These are phyloP conservation scores for Comarum palustre DNA, from an alignment of 306 rosid species.

Conservation along the genomic window DNA sequence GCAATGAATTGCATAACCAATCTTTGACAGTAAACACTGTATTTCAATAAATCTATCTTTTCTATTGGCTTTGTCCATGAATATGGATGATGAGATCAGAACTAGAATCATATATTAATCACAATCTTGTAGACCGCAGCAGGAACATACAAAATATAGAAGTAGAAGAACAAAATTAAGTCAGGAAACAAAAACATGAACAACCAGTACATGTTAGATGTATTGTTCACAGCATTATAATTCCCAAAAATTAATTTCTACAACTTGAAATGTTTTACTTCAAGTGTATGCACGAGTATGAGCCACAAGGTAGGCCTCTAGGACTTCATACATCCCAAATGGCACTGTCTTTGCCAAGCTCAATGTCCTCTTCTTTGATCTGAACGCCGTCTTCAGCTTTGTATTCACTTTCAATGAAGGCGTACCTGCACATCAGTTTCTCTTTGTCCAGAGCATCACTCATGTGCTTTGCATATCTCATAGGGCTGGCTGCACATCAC, in stretches of 20 bases:
- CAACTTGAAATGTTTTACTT: neutral
- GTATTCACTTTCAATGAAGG: conserved; percentile 38
- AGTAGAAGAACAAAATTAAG: neutral
- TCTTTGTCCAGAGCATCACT: conserved; percentile 43
- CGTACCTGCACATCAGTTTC: conserved; percentile 31
- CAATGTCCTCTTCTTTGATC: conserved; percentile 38
- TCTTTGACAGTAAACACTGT: too few relatives aligned
- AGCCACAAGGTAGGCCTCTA: conserved; percentile 45
- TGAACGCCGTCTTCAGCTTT: conserved; percentile 31
- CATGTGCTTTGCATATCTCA: conserved; percentile 34
- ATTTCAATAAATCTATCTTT: too few relatives aligned
- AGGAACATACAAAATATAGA: neutral
- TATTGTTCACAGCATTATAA: conserved; percentile 7
- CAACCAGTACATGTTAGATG: conserved; percentile 9
- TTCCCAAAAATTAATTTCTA: neutral
- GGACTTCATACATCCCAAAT: conserved; percentile 45
- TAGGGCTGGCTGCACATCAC: conserved; percentile 37
- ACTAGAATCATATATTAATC: too few relatives aligned
- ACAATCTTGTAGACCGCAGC: too few relatives aligned
- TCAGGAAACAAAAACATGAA: conserved; percentile 8
- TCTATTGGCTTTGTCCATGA: too few relatives aligned
- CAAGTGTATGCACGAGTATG: conserved; percentile 39
- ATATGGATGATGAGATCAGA: too few relatives aligned
- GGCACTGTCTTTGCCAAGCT: conserved; percentile 40
- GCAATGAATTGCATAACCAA: too few relatives aligned